Conservation (phyloP, 2,329 filamentous ascomycete genomes). For the Xylariomycetidae sp. region DNA sequence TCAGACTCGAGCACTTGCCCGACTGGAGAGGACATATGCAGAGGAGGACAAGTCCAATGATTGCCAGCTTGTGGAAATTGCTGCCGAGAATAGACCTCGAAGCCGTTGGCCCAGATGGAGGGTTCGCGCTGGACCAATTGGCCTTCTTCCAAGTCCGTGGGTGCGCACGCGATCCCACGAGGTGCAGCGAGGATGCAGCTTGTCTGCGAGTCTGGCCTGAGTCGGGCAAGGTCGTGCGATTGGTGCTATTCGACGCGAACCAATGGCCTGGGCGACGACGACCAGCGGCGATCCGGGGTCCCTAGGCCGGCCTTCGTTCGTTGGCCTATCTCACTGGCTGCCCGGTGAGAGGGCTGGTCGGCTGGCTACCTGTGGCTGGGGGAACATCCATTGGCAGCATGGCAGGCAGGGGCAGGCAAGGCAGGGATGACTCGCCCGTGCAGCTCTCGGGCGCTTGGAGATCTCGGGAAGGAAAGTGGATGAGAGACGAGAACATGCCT, state of each 20-base stretch:
- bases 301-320: neutral
- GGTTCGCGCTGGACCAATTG: neutral
- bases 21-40: neutral
- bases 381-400: too few species aligned
- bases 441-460: conserved; percentile 12
- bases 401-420: too few species aligned
- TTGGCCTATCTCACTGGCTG: too few species aligned
- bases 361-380: too few species aligned
- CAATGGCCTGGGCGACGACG: neutral
- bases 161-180: conserved; percentile 2
- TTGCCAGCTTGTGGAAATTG: neutral
- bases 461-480: conserved; percentile 8
- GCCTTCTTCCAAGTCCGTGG: neutral
- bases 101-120: conserved; percentile 2
- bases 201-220: conserved; percentile 4
- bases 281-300: neutral
- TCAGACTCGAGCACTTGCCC: neutral
- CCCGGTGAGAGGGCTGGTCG: neutral
- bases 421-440: neutral
- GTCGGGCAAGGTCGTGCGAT: neutral
- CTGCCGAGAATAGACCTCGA: conserved; percentile 2
- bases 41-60: neutral
- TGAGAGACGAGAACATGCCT: conserved; percentile 6
- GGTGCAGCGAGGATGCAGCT: neutral
- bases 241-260: neutral